Evolutionary conservation across 331 rosid genomes (phyloP).

Genomic region (Stylosanthes scabra): DNA sequence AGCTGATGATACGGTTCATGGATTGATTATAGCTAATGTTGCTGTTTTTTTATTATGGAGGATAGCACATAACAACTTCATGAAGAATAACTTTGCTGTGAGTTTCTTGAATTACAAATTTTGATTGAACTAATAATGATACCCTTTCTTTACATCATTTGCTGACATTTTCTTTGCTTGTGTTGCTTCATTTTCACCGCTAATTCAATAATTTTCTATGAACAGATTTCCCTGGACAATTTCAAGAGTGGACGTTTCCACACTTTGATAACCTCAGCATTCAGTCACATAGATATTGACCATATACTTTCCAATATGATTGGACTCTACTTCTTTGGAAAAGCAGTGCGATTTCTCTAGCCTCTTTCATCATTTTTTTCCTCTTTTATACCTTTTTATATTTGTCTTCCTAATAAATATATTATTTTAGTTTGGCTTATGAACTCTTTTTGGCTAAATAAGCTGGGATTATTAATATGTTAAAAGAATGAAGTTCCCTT

Average conservation of each 20-base stretch:
- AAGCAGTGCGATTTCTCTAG: constrained; percentile 53
- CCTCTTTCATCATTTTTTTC: neutral
- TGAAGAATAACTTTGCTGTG: constrained; percentile 74
- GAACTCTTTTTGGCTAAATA: constrained; percentile 4
- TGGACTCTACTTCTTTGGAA: constrained; percentile 91
- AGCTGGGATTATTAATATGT: neutral
- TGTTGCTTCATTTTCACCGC: constrained; percentile 23
- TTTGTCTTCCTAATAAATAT: neutral
- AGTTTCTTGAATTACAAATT: constrained; percentile 48
- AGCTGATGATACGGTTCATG: constrained; percentile 53
- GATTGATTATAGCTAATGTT: constrained; percentile 79
- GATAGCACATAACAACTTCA: constrained; percentile 57
- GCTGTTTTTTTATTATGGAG: constrained; percentile 72
- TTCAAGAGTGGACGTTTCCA: constrained; percentile 74
- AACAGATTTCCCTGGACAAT: constrained; percentile 83
- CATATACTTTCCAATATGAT: constrained; percentile 84
- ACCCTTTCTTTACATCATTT: constrained; percentile 30
- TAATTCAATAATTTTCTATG: constrained; percentile 42
- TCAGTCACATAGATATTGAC: constrained; percentile 71
- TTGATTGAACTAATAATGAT: constrained; percentile 4
- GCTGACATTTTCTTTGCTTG: constrained; percentile 18
- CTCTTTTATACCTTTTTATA: neutral
- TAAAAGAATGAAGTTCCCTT: no score
- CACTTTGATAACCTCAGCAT: constrained; percentile 86
- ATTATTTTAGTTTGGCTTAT: constrained; percentile 30